Conservation (phyloP, 148 eudicot genomes). For the Tetragonia tetragonoides region DNA sequence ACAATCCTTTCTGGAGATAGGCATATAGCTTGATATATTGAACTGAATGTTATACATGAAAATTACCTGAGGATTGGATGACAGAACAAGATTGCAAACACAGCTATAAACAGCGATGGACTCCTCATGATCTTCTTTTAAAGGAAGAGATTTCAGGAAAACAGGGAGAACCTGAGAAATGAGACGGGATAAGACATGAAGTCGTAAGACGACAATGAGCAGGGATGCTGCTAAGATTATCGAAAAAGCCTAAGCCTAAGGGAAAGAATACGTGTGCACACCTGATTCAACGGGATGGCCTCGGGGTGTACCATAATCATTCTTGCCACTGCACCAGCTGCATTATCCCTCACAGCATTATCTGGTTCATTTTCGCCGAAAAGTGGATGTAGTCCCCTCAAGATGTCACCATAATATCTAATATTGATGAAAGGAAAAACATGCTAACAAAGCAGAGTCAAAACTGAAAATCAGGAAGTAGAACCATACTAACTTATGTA, state of each 20-base stretch:
- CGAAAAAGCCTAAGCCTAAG: background rate
- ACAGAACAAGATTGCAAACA: constrained; percentile 75
- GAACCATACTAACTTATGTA: too few species aligned
- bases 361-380: constrained; percentile 90
- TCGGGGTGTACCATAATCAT: constrained; percentile 94
- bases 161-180: constrained; percentile 77
- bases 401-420: constrained; percentile 75
- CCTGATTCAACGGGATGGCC: constrained; percentile 84
- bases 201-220: background rate
- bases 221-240: background rate
- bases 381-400: constrained; percentile 74
- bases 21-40: background rate
- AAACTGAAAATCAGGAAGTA: background rate
- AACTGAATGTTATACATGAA: background rate
- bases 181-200: background rate
- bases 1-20: background rate
- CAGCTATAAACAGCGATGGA: constrained; percentile 85
- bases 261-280: constrained; percentile 21
- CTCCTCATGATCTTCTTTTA: constrained; percentile 92
- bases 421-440: constrained; percentile 29
- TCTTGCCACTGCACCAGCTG: constrained; percentile 97
- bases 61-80: constrained; percentile 83
- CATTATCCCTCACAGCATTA: constrained; percentile 97
- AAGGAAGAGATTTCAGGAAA: constrained; percentile 78
- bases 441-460: constrained; percentile 1